Conservation (phyloP, 2,329 filamentous ascomycete species). For the Blumeria graminis region DNA sequence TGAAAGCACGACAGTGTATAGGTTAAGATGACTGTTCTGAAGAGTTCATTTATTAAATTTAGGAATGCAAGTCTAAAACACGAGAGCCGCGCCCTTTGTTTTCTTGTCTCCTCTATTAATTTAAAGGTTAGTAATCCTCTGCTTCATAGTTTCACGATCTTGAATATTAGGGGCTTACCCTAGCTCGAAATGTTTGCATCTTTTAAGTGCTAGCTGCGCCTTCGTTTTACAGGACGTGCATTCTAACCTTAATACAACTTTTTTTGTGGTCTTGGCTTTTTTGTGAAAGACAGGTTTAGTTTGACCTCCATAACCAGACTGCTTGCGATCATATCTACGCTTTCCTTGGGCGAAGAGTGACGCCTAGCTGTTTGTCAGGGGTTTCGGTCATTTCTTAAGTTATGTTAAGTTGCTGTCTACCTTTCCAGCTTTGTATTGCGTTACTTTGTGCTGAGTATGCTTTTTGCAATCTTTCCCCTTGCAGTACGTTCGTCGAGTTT, state of each 20-base stretch:
- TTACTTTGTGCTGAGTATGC: constrained; percentile 81
- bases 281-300: constrained; percentile 99
- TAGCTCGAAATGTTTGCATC: constrained; percentile 99
- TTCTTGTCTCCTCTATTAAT: constrained; percentile 92
- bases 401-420: constrained; percentile 19
- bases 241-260: constrained; percentile 95
- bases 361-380: constrained; percentile 23
- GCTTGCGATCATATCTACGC: constrained; percentile 98
- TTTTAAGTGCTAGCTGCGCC: constrained; percentile 92
- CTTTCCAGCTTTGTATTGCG: constrained; percentile 94
- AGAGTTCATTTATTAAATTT: too few relatives aligned
- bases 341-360: constrained; percentile 96
- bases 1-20: too few relatives aligned
- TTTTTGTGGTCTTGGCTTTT: constrained; percentile 99
- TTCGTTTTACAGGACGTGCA: constrained; percentile 97
- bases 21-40: too few relatives aligned
- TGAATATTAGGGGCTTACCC: constrained; percentile 40
- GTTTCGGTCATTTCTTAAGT: background rate
- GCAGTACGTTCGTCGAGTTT: constrained; percentile 94
- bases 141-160: too few relatives aligned
- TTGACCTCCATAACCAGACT: constrained; percentile 99
- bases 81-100: constrained; percentile 99
- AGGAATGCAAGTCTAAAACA: constrained; percentile 43
- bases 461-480: constrained; percentile 86
- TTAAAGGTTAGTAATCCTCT: constrained; percentile 13